Conservation (phyloP, 2,329 filamentous ascomycete species). For the Aspergillus terreus region DNA sequence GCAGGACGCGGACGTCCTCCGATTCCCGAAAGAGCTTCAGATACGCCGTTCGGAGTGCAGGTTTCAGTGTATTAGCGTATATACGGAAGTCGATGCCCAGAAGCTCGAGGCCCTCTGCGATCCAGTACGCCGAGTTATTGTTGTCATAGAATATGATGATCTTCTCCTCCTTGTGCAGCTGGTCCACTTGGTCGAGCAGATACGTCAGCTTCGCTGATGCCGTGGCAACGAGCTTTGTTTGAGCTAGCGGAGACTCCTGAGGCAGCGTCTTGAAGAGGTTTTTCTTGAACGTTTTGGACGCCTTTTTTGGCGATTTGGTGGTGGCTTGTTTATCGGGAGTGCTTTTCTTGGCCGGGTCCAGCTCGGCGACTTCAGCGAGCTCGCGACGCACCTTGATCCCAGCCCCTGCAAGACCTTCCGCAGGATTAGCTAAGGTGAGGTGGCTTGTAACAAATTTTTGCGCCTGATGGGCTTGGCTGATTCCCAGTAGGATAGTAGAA, state of each 20-base stretch:
- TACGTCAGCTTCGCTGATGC: conserved; percentile 86
- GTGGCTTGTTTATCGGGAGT: conserved; percentile 22
- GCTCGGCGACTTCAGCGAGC: conserved; percentile 17
- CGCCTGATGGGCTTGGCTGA: conserved; percentile 54
- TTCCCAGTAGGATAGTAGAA: conserved; percentile 54
- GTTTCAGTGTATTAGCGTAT: conserved; percentile 53
- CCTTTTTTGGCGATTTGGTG: conserved; percentile 20
- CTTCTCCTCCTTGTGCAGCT: conserved; percentile 70
- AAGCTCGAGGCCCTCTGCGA: conserved; percentile 77
- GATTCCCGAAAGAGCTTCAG: conserved; percentile 73
- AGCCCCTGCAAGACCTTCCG: conserved; percentile 38
- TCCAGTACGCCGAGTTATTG: conserved; percentile 80
- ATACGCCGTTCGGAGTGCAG: conserved; percentile 66
- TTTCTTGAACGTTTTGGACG: conserved; percentile 25
- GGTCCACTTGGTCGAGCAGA: conserved; percentile 67
- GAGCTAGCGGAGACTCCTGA: conserved; percentile 51
- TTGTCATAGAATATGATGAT: conserved; percentile 91
- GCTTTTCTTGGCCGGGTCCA: conserved; percentile 18
- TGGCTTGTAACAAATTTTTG: conserved; percentile 51
- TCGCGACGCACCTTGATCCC: conserved; percentile 36
- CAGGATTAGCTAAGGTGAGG: conserved; percentile 33
- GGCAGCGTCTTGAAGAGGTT: conserved; percentile 26
- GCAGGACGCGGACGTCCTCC: conserved; percentile 66
- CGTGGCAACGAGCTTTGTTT: conserved; percentile 68
- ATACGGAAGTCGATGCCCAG: conserved; percentile 60